A percentile compares a stretch with the other conserved stretches of the same genome.
phyloP scores from a whole-genome alignment of 2,329 filamentous ascomycete genomes.

The Apiospora pterosperma region DNA sequence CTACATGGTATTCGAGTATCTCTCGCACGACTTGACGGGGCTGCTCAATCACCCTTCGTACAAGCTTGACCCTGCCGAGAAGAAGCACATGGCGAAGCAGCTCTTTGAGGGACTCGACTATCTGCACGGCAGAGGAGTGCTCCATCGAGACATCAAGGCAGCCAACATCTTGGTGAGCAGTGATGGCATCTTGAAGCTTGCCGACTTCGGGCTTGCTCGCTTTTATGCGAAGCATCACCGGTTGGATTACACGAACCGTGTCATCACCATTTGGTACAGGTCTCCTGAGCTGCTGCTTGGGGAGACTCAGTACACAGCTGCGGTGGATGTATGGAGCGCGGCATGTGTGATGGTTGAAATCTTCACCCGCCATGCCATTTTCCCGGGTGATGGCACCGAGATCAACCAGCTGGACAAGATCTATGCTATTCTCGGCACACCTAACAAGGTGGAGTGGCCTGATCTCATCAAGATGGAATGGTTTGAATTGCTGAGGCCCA shows the following conservation, averaged over 20 bases:
- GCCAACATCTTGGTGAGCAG: slow-evolving; percentile 95
- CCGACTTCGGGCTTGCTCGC: slow-evolving; percentile 92
- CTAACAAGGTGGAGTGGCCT: slow-evolving; percentile 81
- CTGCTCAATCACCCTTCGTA: slow-evolving; percentile 93
- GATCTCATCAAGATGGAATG: slow-evolving; percentile 90
- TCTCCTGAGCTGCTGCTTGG: slow-evolving; percentile 87
- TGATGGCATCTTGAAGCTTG: slow-evolving; percentile 83
- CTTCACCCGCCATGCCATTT: slow-evolving; percentile 89
- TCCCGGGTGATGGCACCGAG: slow-evolving; percentile 93
- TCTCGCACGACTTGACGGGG: slow-evolving; percentile 93
- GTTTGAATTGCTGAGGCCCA: slow-evolving; percentile 87
- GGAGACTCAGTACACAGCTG: slow-evolving; percentile 85
- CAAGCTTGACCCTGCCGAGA: slow-evolving; percentile 77
- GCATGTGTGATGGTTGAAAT: slow-evolving; percentile 97
- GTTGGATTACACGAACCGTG: slow-evolving; percentile 95
- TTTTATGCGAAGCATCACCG: slow-evolving; percentile 93
- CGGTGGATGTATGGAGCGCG: slow-evolving; percentile 94
- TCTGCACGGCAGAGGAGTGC: slow-evolving; percentile 84
- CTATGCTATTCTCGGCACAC: slow-evolving; percentile 88
- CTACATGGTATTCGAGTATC: slow-evolving; percentile 99
- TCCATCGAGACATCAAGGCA: slow-evolving; percentile 97
- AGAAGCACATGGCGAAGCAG: slow-evolving; percentile 89
- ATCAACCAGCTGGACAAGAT: slow-evolving; percentile 95
- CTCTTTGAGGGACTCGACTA: slow-evolving; percentile 94
- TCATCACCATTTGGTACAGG: slow-evolving; percentile 98